Base-by-base conservation (phyloP, 1,284 basidiomycete genomes). In the Kalmanozyma brasiliensis region DNA sequence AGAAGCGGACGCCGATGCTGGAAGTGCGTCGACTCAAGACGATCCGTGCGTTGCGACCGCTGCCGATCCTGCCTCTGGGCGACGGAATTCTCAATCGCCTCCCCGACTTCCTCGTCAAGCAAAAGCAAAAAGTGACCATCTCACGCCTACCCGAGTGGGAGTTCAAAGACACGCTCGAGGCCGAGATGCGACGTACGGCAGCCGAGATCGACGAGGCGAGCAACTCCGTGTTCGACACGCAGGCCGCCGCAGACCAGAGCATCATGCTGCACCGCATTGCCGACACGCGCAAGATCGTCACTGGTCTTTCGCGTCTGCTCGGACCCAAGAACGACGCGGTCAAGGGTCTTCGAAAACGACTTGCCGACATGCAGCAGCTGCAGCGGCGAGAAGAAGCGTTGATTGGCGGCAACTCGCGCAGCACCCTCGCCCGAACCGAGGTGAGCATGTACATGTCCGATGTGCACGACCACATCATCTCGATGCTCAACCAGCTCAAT, bases 401-500 rank as follows among this genome's bases (percentile, higher is more conserved):
- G 2, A 73, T 74, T 24, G 55, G 70, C 2, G 68, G 40, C 2
- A 60, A 63, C 16, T 60, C 75, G n/a, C 46, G 66, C 8, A 64
- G 46, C 43, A 49, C 52, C 44, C 34, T 63, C 10, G 52, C 74
- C 0, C 40, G 71, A 4, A 69, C 63, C 14, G 77, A 79, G 55
- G 73, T 84, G 24, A 64, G 71, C 6, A 91, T 94, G 16, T 94
- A 97, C 81, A 88, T 96, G 84, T 92, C 92, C 41, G 94, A 98
- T 82, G 87, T 98, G 4, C 91, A 94, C 85, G 93, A 98, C 83
- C 94, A 98, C 82, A 93, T 97, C 67, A 83, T 94, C 26, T 89
- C 92, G 2, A 85, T 97, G 67, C 90, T 94, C 74, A 89, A 91
- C 73, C 88, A 92, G 3, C 86, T 98, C 45, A 87, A 86, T n/a